Conservation (phyloP, 768 basidiomycete species). For the Coprinopsis marcescibilis region DNA sequence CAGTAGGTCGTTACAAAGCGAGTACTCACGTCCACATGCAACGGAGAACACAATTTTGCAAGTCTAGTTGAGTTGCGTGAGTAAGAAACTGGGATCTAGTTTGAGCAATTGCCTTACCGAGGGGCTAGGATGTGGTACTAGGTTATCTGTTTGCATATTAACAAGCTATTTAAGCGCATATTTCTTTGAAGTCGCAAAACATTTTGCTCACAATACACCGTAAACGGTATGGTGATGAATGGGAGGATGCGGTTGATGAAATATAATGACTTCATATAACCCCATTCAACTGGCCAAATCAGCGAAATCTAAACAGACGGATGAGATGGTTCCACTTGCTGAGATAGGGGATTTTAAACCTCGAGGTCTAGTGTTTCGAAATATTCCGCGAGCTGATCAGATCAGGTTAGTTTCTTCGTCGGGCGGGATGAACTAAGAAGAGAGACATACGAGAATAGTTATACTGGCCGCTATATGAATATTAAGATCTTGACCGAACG, state of each 20-base stretch:
- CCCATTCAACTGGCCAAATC: conserved; percentile 8
- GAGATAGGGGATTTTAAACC: background rate
- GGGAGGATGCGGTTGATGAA: conserved; percentile 7
- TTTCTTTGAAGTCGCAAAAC: background rate
- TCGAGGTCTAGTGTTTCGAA: conserved; percentile 7
- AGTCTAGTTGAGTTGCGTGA: background rate
- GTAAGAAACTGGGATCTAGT: background rate
- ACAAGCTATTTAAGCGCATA: background rate
- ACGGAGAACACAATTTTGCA: conserved; percentile 8
- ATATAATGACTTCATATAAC: conserved; percentile 5
- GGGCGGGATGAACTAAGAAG: too few species aligned
- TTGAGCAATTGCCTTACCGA: background rate
- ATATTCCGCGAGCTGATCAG: conserved; percentile 7
- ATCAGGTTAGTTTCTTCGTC: too few species aligned
- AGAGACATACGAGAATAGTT: too few species aligned
- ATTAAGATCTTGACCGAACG: too few species aligned
- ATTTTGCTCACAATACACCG: conserved; percentile 1
- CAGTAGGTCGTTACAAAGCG: background rate
- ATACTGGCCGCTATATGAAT: too few species aligned
- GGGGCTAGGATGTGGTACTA: background rate
- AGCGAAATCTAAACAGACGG: conserved; percentile 3
- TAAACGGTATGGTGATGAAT: conserved; percentile 4
- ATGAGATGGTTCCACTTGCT: background rate
- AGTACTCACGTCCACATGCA: background rate
- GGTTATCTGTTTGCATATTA: conserved; percentile 4